A percentile compares a stretch with the other conserved stretches of the same genome.
Conservation (phyloP, 805 yeast species). For the Candida anglica region DNA sequence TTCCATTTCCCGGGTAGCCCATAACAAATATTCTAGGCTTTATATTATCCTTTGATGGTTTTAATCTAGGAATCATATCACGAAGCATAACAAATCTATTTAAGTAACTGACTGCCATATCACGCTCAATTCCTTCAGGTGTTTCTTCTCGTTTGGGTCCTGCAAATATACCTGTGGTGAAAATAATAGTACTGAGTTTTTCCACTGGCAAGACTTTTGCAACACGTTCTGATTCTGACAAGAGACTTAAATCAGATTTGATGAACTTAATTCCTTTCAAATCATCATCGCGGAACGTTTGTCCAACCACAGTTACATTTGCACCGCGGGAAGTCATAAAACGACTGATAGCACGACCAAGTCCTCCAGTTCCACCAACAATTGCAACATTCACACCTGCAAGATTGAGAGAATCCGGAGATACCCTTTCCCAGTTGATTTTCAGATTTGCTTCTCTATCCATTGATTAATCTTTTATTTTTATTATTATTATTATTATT, state of each 20-base stretch:
- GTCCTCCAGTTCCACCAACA: conserved; percentile 41
- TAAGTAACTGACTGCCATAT: conserved; percentile 34
- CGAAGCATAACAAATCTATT: conserved; percentile 29
- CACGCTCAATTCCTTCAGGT: conserved; percentile 31
- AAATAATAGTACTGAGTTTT: conserved; percentile 21
- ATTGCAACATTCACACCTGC: conserved; percentile 14
- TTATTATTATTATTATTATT: too few species aligned
- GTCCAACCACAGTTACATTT: conserved; percentile 22
- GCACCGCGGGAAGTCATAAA: conserved; percentile 21
- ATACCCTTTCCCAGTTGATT: too few species aligned
- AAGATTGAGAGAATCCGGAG: neutral
- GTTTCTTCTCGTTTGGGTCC: conserved; percentile 24
- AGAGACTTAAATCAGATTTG: conserved; percentile 29
- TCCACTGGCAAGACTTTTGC: conserved; percentile 10
- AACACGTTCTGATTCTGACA: conserved; percentile 16
- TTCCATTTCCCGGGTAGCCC: conserved; percentile 34
- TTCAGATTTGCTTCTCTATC: too few species aligned
- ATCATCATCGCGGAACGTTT: conserved; percentile 24
- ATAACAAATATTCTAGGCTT: conserved; percentile 31
- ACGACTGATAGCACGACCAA: conserved; percentile 30
- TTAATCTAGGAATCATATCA: conserved; percentile 18
- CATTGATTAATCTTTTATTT: too few species aligned
- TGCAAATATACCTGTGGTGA: conserved; percentile 41
- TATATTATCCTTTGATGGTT: conserved; percentile 4
- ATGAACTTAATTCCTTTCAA: conserved; percentile 9